Evolutionary conservation across 148 eudicot species (phyloP).

Genomic region (Polygonum maritimum): DNA sequence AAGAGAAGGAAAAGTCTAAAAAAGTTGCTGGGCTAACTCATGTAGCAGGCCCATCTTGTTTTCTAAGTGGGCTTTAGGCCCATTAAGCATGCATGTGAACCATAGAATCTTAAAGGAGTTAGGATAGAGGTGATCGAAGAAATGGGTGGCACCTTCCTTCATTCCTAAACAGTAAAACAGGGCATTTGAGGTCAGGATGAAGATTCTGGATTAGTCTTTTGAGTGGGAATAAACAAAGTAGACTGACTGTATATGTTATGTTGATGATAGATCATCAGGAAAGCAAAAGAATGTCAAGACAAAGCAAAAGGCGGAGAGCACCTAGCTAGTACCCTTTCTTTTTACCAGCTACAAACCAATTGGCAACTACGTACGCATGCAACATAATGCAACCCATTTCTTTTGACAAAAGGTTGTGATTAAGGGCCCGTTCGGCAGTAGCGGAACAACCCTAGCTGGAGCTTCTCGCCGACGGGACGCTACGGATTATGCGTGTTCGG

Average conservation of each 20-base stretch:
- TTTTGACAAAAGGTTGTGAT: too few relatives aligned
- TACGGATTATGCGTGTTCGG: too few relatives aligned
- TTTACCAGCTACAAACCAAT: background rate
- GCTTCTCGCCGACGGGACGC: too few relatives aligned
- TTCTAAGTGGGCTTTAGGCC: background rate
- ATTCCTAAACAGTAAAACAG: background rate
- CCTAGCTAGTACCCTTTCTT: background rate
- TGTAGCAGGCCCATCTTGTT: too few relatives aligned
- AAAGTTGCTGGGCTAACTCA: background rate
- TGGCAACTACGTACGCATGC: background rate
- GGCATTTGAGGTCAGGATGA: background rate
- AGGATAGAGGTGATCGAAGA: background rate
- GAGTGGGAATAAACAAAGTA: background rate
- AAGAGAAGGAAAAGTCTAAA: too few relatives aligned
- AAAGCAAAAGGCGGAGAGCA: background rate
- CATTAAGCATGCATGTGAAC: background rate
- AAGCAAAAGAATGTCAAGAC: background rate
- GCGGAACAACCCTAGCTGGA: too few relatives aligned
- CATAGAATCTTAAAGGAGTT: background rate
- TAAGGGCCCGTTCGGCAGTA: background rate
- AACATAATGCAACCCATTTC: too few relatives aligned
- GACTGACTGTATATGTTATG: background rate
- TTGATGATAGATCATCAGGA: background rate
- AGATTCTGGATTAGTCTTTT: background rate
- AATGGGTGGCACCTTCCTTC: background rate